These are phyloP conservation scores for Metarhizium album DNA, from an alignment of 2,329 filamentous ascomycete genomes.

Conservation along the genomic window DNA sequence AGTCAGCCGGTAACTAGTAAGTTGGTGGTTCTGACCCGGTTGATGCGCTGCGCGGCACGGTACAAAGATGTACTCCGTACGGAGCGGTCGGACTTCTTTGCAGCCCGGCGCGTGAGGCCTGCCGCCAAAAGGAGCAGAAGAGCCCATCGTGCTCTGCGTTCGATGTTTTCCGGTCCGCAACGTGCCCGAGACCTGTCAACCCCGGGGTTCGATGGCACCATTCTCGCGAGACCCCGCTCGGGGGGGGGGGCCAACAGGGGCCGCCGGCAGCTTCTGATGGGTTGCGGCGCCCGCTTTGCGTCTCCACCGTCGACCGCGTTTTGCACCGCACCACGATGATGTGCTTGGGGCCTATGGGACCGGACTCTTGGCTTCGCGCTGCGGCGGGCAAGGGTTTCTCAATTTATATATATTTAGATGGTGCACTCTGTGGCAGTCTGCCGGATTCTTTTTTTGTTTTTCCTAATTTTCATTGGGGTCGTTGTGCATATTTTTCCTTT, in stretches of 20 bases:
- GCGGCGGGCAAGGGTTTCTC: background rate
- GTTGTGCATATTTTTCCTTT: background rate
- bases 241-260: background rate
- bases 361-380: background rate
- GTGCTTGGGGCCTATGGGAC: background rate
- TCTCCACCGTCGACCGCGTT: background rate
- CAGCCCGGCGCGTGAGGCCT: too few species aligned
- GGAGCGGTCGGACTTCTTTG: too few species aligned
- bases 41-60: too few species aligned
- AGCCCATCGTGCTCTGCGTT: background rate
- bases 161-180: background rate
- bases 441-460: background rate
- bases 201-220: conserved; percentile 12
- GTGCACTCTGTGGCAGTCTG: background rate
- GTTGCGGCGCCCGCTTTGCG: background rate
- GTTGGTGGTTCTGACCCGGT: too few species aligned
- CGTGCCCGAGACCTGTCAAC: conserved; percentile 2
- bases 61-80: too few species aligned
- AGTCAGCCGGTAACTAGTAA: too few species aligned
- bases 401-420: background rate
- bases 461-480: too few species aligned
- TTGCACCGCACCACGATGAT: background rate
- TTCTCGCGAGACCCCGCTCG: conserved; percentile 8
- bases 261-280: conserved; percentile 1
- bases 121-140: too few species aligned